phyloP scores from a whole-genome alignment of 768 basidiomycete genomes.

The Cystobasidium tubakii region DNA sequence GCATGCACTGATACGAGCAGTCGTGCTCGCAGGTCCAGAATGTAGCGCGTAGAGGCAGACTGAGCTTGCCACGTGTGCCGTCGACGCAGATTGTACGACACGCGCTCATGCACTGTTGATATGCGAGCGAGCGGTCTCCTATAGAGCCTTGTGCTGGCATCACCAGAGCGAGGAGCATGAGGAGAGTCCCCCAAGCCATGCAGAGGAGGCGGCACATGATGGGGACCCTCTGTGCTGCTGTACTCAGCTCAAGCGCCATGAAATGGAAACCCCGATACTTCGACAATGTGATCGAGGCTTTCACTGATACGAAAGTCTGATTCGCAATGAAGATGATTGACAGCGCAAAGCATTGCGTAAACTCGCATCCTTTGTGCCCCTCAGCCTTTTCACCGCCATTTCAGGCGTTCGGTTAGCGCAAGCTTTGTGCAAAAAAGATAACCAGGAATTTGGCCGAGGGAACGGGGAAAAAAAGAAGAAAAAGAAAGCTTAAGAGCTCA shows the following conservation, averaged over 20 bases:
- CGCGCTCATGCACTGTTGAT: neutral
- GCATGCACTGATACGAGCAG: conserved; percentile 87
- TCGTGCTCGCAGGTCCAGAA: conserved; percentile 76
- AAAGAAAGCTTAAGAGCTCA: neutral
- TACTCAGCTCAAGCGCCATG: too few species aligned
- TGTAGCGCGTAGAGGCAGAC: conserved; percentile 6
- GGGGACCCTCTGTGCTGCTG: too few species aligned
- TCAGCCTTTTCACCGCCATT: too few species aligned
- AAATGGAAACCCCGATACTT: too few species aligned
- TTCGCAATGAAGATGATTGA: too few species aligned
- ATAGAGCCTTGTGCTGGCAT: neutral
- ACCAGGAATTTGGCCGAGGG: too few species aligned
- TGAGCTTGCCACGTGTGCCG: neutral
- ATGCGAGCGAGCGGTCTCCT: conserved; percentile 1
- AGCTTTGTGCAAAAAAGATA: too few species aligned
- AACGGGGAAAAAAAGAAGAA: neutral
- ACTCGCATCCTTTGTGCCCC: too few species aligned
- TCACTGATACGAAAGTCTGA: too few species aligned
- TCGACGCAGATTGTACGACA: neutral
- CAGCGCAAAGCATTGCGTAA: too few species aligned
- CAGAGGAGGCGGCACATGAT: neutral
- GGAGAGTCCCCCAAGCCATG: neutral
- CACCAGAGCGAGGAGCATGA: neutral
- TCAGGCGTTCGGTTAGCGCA: too few species aligned
- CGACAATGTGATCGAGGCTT: too few species aligned